A percentile compares a stretch with the other conserved stretches of the same genome.
Evolutionary conservation across 768 basidiomycete genomes (phyloP).

Genomic region (Sarcodon sp.): DNA sequence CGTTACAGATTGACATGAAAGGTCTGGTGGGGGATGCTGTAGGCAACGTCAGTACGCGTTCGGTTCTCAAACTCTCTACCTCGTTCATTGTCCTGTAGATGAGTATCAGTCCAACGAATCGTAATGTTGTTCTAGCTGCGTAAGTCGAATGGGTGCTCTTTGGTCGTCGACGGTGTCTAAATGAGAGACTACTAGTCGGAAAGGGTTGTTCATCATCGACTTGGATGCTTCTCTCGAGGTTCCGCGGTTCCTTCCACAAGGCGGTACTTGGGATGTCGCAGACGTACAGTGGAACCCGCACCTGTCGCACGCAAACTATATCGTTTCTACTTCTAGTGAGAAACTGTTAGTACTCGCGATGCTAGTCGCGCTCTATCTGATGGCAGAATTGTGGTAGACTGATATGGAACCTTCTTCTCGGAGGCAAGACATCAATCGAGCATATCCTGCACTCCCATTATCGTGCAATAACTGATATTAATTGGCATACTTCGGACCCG

Average conservation of each 20-base stretch:
- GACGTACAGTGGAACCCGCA: constrained; percentile 94
- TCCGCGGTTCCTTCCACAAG: constrained; percentile 91
- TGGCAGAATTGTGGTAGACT: constrained; percentile 27
- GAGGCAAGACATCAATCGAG: constrained; percentile 69
- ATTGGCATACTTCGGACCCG: constrained; percentile 86
- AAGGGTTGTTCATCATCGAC: constrained; percentile 93
- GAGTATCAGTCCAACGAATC: constrained; percentile 81
- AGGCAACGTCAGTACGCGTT: constrained; percentile 48
- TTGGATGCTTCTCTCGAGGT: constrained; percentile 76
- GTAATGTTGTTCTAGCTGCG: constrained; percentile 88
- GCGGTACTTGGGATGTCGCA: constrained; percentile 92
- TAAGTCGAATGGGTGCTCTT: constrained; percentile 22
- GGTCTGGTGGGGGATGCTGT: constrained; percentile 70
- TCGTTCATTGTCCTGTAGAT: constrained; percentile 33
- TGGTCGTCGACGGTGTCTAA: not conserved
- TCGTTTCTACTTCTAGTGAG: constrained; percentile 81
- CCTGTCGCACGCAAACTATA: constrained; percentile 58
- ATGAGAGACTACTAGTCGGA: constrained; percentile 32
- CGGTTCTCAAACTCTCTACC: constrained; percentile 1
- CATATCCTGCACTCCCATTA: constrained; percentile 83
- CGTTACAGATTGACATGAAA: constrained; percentile 67
- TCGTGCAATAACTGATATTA: constrained; percentile 94
- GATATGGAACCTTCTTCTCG: constrained; percentile 84
- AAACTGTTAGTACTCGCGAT: constrained; percentile 45
- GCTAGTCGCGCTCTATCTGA: not conserved